Base-by-base conservation (phyloP, 169 alveolate genomes). In the Plasmodium inui region DNA sequence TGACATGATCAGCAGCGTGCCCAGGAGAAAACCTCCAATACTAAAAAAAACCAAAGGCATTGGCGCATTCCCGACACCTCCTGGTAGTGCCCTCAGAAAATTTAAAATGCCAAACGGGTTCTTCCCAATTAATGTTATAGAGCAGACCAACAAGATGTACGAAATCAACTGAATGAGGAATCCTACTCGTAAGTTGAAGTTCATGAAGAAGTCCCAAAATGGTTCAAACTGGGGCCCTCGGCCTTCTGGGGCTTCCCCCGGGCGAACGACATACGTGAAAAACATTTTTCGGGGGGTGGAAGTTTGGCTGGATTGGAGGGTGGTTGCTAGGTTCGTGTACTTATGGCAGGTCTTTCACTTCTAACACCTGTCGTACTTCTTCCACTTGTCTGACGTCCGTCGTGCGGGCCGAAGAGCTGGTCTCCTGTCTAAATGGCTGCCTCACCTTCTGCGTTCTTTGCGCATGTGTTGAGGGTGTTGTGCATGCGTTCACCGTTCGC, bases 161-260 rank as follows among this genome's bases (percentile, higher is more conserved):
- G 98, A 95, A 61, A 89, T 73, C 22, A 97, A 86, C 78, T 97
- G 98, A 53, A 96, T 85, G 55, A 96, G 91, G 90, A 97, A 95
- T 19, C 99, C 99, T 10, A 97, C 92, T 28, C 99, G 95, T 8
- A 98, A 97, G 94, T 98, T 97, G 96, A 95, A 97, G 84, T 97
- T 96, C 96, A 97, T 97, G 61, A 97, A 78, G 53, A 97, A 97
- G 88, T 96, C 98, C 98, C 98, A 98, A 82, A 98, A 92, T 53
- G 99, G 99, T 92, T 96, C 97, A 83, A 97, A 97, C 92, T 98
- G 99, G 22, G 99, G 99, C 14, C 98, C 98, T 34, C 99, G 97
- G 82, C 99, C 98, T 94, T 97, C 99, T 22, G 99, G 99, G 53
- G 99, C 99, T 96, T 98, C 99, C 22, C 99, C 99, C 61, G 99